These are phyloP conservation scores for Gonium pectorale DNA, from an alignment of 139 green algal genomes.

Conservation along the genomic window DNA sequence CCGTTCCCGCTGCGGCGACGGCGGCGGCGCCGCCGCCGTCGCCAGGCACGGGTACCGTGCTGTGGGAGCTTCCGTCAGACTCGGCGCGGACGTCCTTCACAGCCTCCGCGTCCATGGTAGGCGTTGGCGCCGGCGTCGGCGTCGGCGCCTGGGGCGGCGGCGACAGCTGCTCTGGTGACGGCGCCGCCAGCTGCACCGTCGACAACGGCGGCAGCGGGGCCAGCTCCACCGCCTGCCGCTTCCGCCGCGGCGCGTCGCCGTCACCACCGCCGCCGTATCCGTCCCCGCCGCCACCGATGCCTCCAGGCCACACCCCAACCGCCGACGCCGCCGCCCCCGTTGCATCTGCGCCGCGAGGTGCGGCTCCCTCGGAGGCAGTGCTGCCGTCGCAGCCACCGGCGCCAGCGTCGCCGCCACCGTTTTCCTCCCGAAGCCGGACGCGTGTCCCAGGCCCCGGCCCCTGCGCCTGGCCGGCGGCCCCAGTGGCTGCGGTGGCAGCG, in stretches of 20 bases:
- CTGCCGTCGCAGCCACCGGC: neutral
- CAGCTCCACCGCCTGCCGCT: slow-evolving; percentile 12
- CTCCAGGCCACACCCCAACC: neutral
- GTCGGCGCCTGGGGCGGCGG: no score
- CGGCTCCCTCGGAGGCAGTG: neutral
- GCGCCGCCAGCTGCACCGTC: neutral
- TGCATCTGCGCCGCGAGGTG: neutral
- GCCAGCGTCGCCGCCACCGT: neutral
- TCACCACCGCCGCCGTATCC: neutral
- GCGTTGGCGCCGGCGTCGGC: no score
- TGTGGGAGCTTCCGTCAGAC: slow-evolving; percentile 9
- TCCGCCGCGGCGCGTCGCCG: neutral
- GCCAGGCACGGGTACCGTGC: slow-evolving; percentile 3
- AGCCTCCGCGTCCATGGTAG: no score
- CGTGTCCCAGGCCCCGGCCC: neutral
- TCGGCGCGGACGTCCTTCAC: neutral
- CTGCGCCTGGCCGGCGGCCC: no score
- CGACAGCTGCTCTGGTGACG: neutral
- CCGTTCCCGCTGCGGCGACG: no score
- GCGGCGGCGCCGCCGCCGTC: no score
- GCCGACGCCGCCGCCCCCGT: neutral
- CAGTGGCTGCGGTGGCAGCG: no score
- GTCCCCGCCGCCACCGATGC: neutral
- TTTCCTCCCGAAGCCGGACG: slow-evolving; percentile 1
- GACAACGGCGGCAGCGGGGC: neutral